Conservation (phyloP, 2,329 filamentous ascomycete genomes). For the Gnomoniopsis smithogilvyi region DNA sequence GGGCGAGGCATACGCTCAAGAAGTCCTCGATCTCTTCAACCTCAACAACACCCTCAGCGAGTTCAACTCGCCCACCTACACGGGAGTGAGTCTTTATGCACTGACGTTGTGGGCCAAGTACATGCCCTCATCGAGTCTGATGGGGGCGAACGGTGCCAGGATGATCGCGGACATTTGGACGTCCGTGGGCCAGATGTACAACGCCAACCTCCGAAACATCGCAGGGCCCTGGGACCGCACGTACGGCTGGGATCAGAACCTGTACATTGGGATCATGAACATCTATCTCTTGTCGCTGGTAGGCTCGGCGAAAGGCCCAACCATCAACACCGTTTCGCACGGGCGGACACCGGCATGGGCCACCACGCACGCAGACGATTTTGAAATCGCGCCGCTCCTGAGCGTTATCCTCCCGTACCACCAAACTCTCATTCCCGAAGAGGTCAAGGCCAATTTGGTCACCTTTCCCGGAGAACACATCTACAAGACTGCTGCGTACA, state of each 20-base stretch:
- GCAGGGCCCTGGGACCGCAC: constrained; percentile 63
- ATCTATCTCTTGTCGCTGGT: constrained; percentile 57
- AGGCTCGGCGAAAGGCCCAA: constrained; percentile 41
- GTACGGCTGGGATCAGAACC: constrained; percentile 63
- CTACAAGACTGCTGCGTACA: constrained; percentile 50
- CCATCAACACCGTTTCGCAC: constrained; percentile 29
- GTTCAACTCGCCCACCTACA: constrained; percentile 62
- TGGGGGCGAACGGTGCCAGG: constrained; percentile 46
- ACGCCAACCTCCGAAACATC: constrained; percentile 56
- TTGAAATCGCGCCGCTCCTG: constrained; percentile 54
- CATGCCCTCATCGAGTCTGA: constrained; percentile 48
- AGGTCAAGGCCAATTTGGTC: constrained; percentile 36
- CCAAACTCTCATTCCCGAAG: constrained; percentile 40
- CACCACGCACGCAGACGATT: constrained; percentile 60
- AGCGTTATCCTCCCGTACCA: constrained; percentile 51
- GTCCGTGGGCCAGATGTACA: constrained; percentile 50
- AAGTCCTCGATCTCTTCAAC: constrained; percentile 56
- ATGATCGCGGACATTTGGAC: constrained; percentile 55
- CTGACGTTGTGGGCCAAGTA: constrained; percentile 60
- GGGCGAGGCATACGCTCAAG: constrained; percentile 53
- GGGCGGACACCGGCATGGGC: constrained; percentile 32
- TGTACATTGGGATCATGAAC: constrained; percentile 55
- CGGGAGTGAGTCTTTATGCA: constrained; percentile 58
- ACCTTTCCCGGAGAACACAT: constrained; percentile 51
- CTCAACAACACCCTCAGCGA: constrained; percentile 56